A percentile compares a stretch with the other conserved stretches of the same genome.
Evolutionary conservation across 306 rosid genomes (phyloP).

Genomic region (Adenanthera pavonina): DNA sequence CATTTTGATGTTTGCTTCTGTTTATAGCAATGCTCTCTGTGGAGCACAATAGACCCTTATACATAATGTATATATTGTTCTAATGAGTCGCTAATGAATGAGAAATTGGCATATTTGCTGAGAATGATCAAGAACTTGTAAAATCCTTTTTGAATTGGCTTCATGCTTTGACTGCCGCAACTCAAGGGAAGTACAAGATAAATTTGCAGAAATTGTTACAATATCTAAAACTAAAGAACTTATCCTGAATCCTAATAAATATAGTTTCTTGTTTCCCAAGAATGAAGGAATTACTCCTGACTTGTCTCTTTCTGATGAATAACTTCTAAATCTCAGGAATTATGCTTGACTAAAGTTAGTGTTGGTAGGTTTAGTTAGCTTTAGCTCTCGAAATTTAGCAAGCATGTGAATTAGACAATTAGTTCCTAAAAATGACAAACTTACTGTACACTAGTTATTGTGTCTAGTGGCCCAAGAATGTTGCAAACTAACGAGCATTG

Average conservation of each 20-base stretch:
- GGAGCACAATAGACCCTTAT: neutral
- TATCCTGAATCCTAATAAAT: neutral
- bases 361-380: neutral
- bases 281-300: conserved; percentile 1
- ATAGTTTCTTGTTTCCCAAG: conserved; percentile 1
- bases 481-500: neutral
- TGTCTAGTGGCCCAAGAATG: neutral
- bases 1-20: conserved; percentile 40
- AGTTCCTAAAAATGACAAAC: neutral
- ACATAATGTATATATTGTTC: conserved; percentile 31
- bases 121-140: conserved; percentile 37
- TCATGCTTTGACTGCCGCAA: conserved; percentile 32
- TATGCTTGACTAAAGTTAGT: neutral
- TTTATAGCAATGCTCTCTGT: conserved; percentile 4
- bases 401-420: neutral
- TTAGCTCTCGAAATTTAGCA: neutral
- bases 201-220: neutral
- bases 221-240: neutral
- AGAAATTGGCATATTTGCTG: neutral
- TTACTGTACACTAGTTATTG: neutral
- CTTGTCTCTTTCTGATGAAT: neutral
- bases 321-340: neutral
- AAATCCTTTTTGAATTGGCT: conserved; percentile 4
- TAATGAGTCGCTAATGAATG: neutral
- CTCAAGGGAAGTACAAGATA: conserved; percentile 29